Conservation (phyloP, 768 basidiomycete genomes). For the Guyanaporus albipodus region DNA sequence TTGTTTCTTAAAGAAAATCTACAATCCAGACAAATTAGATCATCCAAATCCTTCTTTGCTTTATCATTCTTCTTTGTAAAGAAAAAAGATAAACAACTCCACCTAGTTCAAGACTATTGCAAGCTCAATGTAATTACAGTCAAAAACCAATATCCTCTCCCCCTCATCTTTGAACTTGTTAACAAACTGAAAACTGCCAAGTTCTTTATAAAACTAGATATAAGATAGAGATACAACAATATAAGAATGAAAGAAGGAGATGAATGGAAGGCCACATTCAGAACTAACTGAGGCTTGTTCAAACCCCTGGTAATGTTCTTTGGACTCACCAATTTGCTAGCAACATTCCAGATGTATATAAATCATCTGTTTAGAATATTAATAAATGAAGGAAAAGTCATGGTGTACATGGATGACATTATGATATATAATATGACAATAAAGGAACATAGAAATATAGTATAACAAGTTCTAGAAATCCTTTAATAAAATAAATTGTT, state of each 20-base stretch:
- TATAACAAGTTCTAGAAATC: too few species aligned
- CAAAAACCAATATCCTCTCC: neutral
- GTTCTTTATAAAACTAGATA: conserved; percentile 31
- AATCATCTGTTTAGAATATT: too few species aligned
- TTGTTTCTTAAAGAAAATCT: neutral
- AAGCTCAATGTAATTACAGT: neutral
- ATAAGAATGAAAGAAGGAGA: conserved; percentile 25
- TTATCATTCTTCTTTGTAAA: neutral
- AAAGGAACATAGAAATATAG: too few species aligned
- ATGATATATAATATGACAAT: too few species aligned
- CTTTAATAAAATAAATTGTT: too few species aligned
- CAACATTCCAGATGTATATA: too few species aligned
- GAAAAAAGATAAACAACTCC: neutral
- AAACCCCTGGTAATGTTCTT: too few species aligned
- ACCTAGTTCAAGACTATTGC: neutral
- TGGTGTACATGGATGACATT: too few species aligned
- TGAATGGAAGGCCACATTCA: conserved; percentile 34
- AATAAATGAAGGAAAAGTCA: too few species aligned
- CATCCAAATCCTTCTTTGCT: neutral
- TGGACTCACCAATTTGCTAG: too few species aligned
- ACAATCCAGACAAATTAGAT: neutral
- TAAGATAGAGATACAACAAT: conserved; percentile 32
- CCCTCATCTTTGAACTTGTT: conserved; percentile 13
- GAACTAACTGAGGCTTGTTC: neutral
- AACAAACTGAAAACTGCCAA: conserved; percentile 18